phyloP scores from a whole-genome alignment of 1,139 yeast genomes.

The Suhomyces bribrorum region DNA sequence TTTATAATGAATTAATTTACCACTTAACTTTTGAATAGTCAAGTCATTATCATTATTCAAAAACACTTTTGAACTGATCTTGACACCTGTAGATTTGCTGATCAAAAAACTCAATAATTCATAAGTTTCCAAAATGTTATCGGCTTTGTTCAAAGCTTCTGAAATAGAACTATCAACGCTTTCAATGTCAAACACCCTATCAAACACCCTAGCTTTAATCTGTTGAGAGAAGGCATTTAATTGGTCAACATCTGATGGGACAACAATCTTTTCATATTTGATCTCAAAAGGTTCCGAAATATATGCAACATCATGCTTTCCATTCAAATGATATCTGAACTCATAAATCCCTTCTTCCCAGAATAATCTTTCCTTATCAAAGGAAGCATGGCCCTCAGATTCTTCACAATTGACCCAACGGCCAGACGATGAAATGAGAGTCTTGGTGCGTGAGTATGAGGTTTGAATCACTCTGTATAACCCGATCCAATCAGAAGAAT shows the following conservation, averaged over 20 bases:
- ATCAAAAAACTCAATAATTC: constrained; percentile 36
- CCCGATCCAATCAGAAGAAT: constrained; percentile 73
- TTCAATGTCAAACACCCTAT: constrained; percentile 31
- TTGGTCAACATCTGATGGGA: constrained; percentile 29
- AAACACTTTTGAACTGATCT: constrained; percentile 41
- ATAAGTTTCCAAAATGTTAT: constrained; percentile 36
- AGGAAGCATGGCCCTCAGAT: constrained; percentile 53
- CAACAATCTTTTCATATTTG: constrained; percentile 41
- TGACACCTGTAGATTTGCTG: constrained; percentile 40
- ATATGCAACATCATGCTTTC: constrained; percentile 69
- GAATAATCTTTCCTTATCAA: constrained; percentile 51
- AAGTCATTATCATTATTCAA: constrained; percentile 35
- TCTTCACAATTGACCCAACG: constrained; percentile 62
- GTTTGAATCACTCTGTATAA: constrained; percentile 68
- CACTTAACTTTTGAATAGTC: constrained; percentile 36
- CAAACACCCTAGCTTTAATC: constrained; percentile 34
- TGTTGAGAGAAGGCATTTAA: constrained; percentile 31
- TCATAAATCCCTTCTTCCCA: constrained; percentile 79
- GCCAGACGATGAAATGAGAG: constrained; percentile 65
- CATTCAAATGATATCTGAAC: constrained; percentile 70
- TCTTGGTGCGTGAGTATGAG: constrained; percentile 56
- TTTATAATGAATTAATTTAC: constrained; percentile 45
- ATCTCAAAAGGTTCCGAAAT: constrained; percentile 75
- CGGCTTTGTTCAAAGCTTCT: constrained; percentile 26
- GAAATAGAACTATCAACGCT: constrained; percentile 31